Base-by-base conservation (phyloP, 345 rosid genomes). In the Euclidium syriacum region DNA sequence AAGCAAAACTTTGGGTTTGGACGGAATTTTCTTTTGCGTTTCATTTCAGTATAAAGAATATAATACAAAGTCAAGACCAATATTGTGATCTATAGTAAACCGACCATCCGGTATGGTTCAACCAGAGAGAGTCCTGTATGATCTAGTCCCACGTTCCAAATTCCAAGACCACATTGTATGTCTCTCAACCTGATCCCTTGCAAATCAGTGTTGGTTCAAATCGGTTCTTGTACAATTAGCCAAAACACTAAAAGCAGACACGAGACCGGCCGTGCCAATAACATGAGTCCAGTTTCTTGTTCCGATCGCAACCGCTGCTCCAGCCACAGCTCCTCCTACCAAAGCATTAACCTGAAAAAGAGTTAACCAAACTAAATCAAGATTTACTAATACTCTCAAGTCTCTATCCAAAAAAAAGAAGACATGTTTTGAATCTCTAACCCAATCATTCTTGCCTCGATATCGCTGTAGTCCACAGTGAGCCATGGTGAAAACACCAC, bases 301-400 rank as follows among this genome's bases (percentile, higher is more conserved):
- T 56, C 78, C 72, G 17, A 85, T 80, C 53, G 90, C 85, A 60
- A 80, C 78, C 29, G 85, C 83, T 60, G 92, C 96, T 19, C 90
- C 96, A 25, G 95, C 88, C 41, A 79, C 81, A 62, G 83, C 92
- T 23, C 95, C 96, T 20, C 83, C 98, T 20, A 85, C 68, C 43
- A 86, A 71, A 63, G 92, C 77, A 75, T 88, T 91, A 49, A 80
- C 74, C 96, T 86, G 79, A 35, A 69, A 41, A 26, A 22, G n/a
- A n/a, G 10, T 20, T 32, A 52, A 29, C 3, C 24, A 30, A 51
- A 27, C 16, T 2, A 3, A 47, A 15, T 47, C 29, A 46, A 19
- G 10, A 23, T 17, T 11, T 22, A 22, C 26, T 30, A 46, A 32
- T 19, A 30, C n/a, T 44, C 44, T 46, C 19, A 42, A 5, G 25